These are phyloP conservation scores for Podila minutissima DNA, from an alignment of 192 early-diverging fungal species.

Conservation along the genomic window DNA sequence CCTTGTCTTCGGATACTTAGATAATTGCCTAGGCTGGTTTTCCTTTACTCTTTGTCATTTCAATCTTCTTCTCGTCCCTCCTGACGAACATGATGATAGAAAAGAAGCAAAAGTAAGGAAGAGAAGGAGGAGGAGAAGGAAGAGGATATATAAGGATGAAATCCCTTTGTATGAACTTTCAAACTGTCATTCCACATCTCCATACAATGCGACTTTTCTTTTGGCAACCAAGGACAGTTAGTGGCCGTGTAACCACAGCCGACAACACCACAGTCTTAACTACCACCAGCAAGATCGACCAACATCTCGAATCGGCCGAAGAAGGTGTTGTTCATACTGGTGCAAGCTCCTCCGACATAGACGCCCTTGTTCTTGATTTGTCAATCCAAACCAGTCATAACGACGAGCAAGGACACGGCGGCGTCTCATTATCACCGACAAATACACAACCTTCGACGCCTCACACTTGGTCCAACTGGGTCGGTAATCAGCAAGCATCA, in stretches of 20 bases:
- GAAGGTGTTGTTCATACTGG: background rate
- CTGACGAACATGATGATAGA: no score
- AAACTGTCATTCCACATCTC: no score
- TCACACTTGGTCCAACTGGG: slow-evolving; percentile 33
- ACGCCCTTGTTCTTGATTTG: slow-evolving; percentile 7
- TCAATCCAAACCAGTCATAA: no score
- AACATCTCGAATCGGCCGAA: background rate
- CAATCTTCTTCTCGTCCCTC: no score
- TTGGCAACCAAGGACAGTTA: background rate
- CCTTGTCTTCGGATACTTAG: no score
- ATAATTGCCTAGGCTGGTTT: no score
- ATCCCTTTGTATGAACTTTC: no score
- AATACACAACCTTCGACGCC: background rate
- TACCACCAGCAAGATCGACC: slow-evolving; percentile 5
- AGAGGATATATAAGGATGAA: no score
- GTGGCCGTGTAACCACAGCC: background rate
- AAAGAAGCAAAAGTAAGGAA: no score
- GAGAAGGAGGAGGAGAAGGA: no score
- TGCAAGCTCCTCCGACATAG: background rate
- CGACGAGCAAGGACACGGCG: background rate
- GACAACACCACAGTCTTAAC: slow-evolving; percentile 2
- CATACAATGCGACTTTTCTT: slow-evolving; percentile 10
- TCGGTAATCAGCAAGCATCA: slow-evolving; percentile 12
- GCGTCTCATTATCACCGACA: background rate
- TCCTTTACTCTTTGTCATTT: no score